phyloP scores from a whole-genome alignment of 352 stramenopile species.

The Globisporangium irregulare region DNA sequence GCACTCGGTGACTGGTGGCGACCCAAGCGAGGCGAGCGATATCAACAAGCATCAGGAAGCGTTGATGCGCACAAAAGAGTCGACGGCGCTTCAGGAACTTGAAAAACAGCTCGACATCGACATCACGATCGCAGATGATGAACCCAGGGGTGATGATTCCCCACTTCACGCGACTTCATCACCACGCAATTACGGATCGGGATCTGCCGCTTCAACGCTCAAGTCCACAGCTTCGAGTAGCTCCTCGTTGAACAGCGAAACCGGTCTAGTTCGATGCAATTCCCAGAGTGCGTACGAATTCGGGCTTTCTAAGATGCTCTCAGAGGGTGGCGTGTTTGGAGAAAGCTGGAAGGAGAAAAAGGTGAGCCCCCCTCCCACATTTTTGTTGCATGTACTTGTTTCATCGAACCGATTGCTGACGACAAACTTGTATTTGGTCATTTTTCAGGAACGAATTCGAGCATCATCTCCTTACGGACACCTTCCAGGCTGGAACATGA shows the following conservation, averaged over 20 bases:
- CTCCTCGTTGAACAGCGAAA: constrained; percentile 21
- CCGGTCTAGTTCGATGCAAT: constrained; percentile 44
- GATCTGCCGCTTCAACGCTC: constrained; percentile 4
- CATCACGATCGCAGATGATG: not conserved
- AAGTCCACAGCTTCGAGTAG: not conserved
- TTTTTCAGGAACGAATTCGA: constrained; percentile 73
- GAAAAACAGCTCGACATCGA: constrained; percentile 14
- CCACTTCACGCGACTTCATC: not conserved
- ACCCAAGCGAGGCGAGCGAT: not conserved
- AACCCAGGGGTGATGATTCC: not conserved
- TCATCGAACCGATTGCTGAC: not conserved
- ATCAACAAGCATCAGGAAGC: not conserved
- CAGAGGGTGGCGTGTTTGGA: constrained; percentile 74
- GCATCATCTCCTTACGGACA: constrained; percentile 81
- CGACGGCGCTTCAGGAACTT: constrained; percentile 4
- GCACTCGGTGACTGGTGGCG: not conserved
- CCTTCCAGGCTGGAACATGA: constrained; percentile 90
- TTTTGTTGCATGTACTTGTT: not conserved
- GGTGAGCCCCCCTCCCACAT: constrained; percentile 19
- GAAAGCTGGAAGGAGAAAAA: constrained; percentile 95
- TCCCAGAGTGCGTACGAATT: constrained; percentile 68
- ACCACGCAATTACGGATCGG: not conserved
- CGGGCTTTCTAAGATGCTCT: constrained; percentile 62
- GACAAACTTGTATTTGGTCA: not conserved
- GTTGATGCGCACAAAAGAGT: not conserved